A percentile compares a stretch with the other conserved stretches of the same genome.
Evolutionary conservation across 768 basidiomycete species (phyloP).

Genomic region (Tubosaeta sp.): DNA sequence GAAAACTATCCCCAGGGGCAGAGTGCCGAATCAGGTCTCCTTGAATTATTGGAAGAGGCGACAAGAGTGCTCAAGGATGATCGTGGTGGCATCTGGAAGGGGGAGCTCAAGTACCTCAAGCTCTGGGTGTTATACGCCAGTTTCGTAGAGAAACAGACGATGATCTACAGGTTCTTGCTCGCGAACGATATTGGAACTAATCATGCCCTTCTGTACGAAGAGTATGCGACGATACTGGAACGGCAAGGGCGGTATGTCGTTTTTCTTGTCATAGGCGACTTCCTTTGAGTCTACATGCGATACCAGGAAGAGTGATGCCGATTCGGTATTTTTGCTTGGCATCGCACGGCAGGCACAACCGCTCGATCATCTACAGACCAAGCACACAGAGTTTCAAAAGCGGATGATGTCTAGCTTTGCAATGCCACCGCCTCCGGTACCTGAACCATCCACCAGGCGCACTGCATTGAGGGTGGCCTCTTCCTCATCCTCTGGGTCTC

Average conservation of each 20-base stretch:
- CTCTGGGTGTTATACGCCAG: constrained; percentile 93
- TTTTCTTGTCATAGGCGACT: constrained; percentile 32
- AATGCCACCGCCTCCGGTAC: constrained; percentile 34
- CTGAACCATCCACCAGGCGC: constrained; percentile 37
- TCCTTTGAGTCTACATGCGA: constrained; percentile 11
- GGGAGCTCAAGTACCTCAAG: constrained; percentile 84
- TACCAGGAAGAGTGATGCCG: constrained; percentile 79
- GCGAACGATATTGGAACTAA: constrained; percentile 86
- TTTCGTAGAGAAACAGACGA: constrained; percentile 83
- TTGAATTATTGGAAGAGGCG: constrained; percentile 89
- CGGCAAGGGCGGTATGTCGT: constrained; percentile 66
- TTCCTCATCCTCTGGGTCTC: constrained; percentile 30
- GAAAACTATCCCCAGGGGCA: constrained; percentile 95
- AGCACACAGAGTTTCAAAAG: constrained; percentile 85
- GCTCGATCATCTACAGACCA: constrained; percentile 70
- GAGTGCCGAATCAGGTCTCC: constrained; percentile 81
- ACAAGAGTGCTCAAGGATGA: constrained; percentile 81
- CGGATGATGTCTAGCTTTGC: constrained; percentile 68
- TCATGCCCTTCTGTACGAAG: constrained; percentile 84
- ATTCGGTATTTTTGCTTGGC: constrained; percentile 82
- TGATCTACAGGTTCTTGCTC: constrained; percentile 87
- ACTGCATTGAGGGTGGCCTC: constrained; percentile 44
- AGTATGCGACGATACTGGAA: constrained; percentile 83
- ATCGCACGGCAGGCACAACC: constrained; percentile 81
- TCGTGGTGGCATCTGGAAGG: constrained; percentile 67